phyloP scores from a whole-genome alignment of 441 rosid genomes.

The Caryocar brasiliense region DNA sequence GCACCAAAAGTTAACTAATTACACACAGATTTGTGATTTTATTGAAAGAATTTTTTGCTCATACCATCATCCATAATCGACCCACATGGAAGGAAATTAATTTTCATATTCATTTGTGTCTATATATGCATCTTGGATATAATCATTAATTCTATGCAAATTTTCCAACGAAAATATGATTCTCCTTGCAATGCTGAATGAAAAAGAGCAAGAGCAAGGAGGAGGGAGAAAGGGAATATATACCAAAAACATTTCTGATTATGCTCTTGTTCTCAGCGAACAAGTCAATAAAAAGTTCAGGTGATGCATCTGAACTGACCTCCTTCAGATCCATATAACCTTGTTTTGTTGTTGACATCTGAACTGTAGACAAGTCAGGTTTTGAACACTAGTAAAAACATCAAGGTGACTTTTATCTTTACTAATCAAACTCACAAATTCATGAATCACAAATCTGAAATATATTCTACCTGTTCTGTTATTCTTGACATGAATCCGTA shows the following conservation, averaged over 20 bases:
- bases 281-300: constrained; percentile 66
- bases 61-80: no score
- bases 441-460: constrained; percentile 8
- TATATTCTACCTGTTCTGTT: constrained; percentile 52
- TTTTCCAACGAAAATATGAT: no score
- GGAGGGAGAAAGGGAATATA: constrained; percentile 7
- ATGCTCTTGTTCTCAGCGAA: constrained; percentile 64
- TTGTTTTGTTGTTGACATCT: constrained; percentile 76
- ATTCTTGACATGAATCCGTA: constrained; percentile 37
- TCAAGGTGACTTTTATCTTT: neutral
- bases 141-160: no score
- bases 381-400: constrained; percentile 30
- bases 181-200: neutral
- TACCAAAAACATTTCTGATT: constrained; percentile 82
- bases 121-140: no score
- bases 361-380: constrained; percentile 90
- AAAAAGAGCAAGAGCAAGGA: neutral
- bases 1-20: no score
- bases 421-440: neutral
- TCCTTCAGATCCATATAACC: constrained; percentile 79
- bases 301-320: constrained; percentile 39
- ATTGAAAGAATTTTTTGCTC: no score
- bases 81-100: no score
- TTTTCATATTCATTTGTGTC: no score
- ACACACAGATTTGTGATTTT: no score